These are phyloP conservation scores for Grigorovia transvaalensis DNA, from an alignment of 805 yeast genomes.

Conservation along the genomic window DNA sequence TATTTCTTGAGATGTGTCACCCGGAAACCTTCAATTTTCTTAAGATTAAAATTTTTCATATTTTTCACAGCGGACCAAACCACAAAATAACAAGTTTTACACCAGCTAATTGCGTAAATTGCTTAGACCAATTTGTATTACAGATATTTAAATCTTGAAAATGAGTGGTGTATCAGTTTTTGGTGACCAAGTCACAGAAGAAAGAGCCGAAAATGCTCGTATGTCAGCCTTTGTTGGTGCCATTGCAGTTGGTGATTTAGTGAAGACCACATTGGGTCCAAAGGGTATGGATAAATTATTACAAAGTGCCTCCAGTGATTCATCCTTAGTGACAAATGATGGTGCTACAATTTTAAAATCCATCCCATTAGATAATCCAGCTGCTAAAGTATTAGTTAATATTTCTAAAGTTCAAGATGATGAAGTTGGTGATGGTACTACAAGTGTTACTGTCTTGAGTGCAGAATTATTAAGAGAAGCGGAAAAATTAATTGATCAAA, in stretches of 20 bases:
- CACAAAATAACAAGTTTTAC: neutral
- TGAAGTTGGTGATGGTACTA: constrained; percentile 97
- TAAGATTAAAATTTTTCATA: neutral
- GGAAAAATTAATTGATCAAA: constrained; percentile 76
- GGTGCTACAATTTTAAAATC: constrained; percentile 95
- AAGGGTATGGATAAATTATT: constrained; percentile 97
- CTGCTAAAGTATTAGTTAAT: constrained; percentile 91
- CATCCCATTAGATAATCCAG: constrained; percentile 93
- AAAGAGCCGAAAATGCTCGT: constrained; percentile 96
- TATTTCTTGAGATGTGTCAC: neutral
- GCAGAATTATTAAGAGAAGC: constrained; percentile 93
- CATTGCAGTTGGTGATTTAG: constrained; percentile 96
- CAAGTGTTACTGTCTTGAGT: constrained; percentile 84
- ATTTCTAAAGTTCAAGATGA: constrained; percentile 95
- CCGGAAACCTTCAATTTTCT: neutral
- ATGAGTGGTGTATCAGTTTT: constrained; percentile 66
- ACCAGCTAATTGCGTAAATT: no score
- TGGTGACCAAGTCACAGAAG: constrained; percentile 96
- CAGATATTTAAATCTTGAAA: neutral
- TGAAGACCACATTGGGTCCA: constrained; percentile 90
- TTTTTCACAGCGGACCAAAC: neutral
- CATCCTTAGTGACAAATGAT: constrained; percentile 83
- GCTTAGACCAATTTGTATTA: neutral
- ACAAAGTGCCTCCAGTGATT: constrained; percentile 74
- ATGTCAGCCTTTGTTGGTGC: constrained; percentile 96